A percentile compares a stretch with the other conserved stretches of the same genome.
These are phyloP conservation scores for Narthecium ossifragum DNA, from an alignment of 106 monocot genomes.

Conservation along the genomic window DNA sequence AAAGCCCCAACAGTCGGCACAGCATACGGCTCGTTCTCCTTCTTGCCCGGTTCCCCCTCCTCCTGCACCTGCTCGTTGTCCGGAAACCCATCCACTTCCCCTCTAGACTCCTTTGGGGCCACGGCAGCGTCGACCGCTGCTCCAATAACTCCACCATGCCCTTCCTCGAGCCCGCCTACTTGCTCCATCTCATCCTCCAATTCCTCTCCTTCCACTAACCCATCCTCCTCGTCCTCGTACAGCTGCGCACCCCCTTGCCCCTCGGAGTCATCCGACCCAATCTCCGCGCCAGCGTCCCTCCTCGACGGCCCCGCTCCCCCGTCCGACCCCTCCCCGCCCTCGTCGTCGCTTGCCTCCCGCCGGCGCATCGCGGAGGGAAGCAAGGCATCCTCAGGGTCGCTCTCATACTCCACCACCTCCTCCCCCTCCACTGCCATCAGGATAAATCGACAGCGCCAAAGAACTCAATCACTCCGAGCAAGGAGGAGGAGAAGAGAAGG, in stretches of 20 bases:
- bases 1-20: slow-evolving; percentile 24
- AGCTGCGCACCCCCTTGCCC: slow-evolving; percentile 19
- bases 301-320: not conserved
- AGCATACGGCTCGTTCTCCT: slow-evolving; percentile 25
- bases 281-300: slow-evolving; percentile 8
- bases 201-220: slow-evolving; percentile 1
- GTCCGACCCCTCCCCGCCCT: slow-evolving; percentile 15
- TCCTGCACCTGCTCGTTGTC: not conserved
- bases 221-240: slow-evolving; percentile 17
- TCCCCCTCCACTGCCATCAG: slow-evolving; percentile 6
- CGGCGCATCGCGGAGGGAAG: slow-evolving; percentile 18
- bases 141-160: not conserved
- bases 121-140: not conserved
- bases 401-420: slow-evolving; percentile 22
- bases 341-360: slow-evolving; percentile 34
- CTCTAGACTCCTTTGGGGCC: not conserved
- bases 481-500: too few relatives aligned
- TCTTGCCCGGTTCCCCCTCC: slow-evolving; percentile 14
- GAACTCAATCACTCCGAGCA: too few relatives aligned
- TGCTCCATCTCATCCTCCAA: slow-evolving; percentile 5
- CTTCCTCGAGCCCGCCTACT: slow-evolving; percentile 1
- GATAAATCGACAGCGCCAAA: too few relatives aligned
- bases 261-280: slow-evolving; percentile 17
- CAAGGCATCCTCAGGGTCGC: slow-evolving; percentile 23
- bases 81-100: not conserved